Base-by-base conservation (phyloP, 352 stramenopile species). In the Phytopythium ostracodes region DNA sequence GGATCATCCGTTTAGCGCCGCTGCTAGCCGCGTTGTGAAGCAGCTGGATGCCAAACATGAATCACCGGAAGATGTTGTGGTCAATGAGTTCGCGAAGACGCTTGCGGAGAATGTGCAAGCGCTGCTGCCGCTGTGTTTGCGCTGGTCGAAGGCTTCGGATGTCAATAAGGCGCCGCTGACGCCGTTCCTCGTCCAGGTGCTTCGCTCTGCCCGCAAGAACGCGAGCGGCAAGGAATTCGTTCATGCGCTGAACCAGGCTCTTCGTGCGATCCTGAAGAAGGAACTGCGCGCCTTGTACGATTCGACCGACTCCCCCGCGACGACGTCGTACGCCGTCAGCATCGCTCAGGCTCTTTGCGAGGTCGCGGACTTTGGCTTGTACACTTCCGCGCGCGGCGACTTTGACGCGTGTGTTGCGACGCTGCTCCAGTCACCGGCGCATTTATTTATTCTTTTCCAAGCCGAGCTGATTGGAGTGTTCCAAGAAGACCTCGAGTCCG, bases 371-470 rank as follows among this genome's bases (percentile, higher is more conserved):
- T 62, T 73, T 17, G 75, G 72, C 17, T 67, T 81, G 31, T 79
- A 75, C 20, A 43, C 67, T 29, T 65, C 76, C 17, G 81, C 62
- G 53, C 68, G 75, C 40, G 65, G 88, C 31, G 74, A 84, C 18
- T 92, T 93, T 35, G 86, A 93, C 49, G 56, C 65, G 33, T 87
- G 81, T 42, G 73, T 95, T 2, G 62, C 76, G 27, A 78, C 81
- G 25, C 57, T 95, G 38, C 69, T 95, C 25, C 67, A 89, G 64
- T 83, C 80, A 42, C 77, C 86, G 10, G 74, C 71, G 20, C 53
- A 65, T 25, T 56, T 89, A 65, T 95, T 95, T 72, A 71, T 80
- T 62, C 68, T 75, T 33, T 72, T 89, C 43, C 86, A 95, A 66
- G 67, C 66, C 12, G 66, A 68, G 20, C 58, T 92, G 38, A 54